Conservation (phyloP, 2,329 filamentous ascomycete species). For the Teratosphaeria destructans region DNA sequence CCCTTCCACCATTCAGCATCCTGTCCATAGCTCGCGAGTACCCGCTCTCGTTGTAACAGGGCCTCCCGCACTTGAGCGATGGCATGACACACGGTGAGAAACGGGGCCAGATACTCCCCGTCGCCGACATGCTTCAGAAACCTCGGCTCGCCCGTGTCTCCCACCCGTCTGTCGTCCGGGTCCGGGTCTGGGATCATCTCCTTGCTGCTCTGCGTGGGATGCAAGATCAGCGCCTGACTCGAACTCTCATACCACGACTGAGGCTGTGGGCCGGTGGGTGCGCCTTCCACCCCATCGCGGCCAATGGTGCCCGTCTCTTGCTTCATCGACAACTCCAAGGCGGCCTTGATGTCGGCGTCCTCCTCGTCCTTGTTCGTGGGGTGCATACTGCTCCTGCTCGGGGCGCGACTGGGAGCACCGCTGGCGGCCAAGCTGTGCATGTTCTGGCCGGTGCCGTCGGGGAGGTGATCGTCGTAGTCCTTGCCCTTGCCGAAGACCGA, state of each 20-base stretch:
- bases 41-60: constrained; percentile 39
- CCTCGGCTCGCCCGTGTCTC: constrained; percentile 37
- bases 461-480: constrained; percentile 15
- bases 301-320: constrained; percentile 48
- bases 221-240: constrained; percentile 43
- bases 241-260: constrained; percentile 42
- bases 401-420: constrained; percentile 21
- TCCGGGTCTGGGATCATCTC: constrained; percentile 47
- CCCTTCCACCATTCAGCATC: constrained; percentile 55
- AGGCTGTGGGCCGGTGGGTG: neutral
- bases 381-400: constrained; percentile 10
- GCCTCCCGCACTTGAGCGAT: constrained; percentile 50
- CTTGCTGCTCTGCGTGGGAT: constrained; percentile 28
- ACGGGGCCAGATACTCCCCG: constrained; percentile 44
- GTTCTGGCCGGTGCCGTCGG: constrained; percentile 14
- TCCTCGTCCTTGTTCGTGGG: constrained; percentile 21
- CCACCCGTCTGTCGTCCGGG: constrained; percentile 34
- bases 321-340: constrained; percentile 15
- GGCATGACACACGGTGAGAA: constrained; percentile 52
- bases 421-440: constrained; percentile 15
- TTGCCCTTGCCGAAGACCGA: constrained; percentile 16
- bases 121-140: constrained; percentile 47
- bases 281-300: constrained; percentile 23
- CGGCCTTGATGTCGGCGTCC: constrained; percentile 19
- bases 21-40: constrained; percentile 42